Conservation (phyloP, 2,329 filamentous ascomycete species). For the Fusarium sacchari region DNA sequence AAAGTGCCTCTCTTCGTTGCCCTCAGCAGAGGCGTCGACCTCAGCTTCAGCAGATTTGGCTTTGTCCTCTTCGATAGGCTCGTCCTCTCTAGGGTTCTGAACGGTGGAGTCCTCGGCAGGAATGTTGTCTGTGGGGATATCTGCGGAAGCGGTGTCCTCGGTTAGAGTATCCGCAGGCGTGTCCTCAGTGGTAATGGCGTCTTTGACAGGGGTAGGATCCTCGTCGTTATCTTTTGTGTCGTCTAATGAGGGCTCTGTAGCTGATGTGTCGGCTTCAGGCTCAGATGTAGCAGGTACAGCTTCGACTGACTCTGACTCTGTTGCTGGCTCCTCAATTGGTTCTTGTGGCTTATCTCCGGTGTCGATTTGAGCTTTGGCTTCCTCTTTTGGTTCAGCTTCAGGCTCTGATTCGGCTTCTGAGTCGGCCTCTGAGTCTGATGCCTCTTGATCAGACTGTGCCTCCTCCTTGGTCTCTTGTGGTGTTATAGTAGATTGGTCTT, state of each 20-base stretch:
- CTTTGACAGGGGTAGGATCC: slow-evolving; percentile 14
- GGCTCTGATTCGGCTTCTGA: not conserved
- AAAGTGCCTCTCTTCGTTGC: slow-evolving; percentile 18
- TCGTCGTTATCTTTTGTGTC: slow-evolving; percentile 14
- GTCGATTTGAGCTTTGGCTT: slow-evolving; percentile 2
- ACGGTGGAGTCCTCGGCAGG: slow-evolving; percentile 6
- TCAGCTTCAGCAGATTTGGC: slow-evolving; percentile 12
- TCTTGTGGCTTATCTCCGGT: slow-evolving; percentile 6
- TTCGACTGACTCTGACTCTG: slow-evolving; percentile 4
- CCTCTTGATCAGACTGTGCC: not conserved
- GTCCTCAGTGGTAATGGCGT: slow-evolving; percentile 18
- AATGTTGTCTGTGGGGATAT: slow-evolving; percentile 13
- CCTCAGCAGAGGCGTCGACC: slow-evolving; percentile 7
- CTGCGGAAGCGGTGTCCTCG: slow-evolving; percentile 15
- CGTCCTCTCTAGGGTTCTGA: slow-evolving; percentile 12
- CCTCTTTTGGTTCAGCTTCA: not conserved
- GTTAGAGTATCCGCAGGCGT: slow-evolving; percentile 10
- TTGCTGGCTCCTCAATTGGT: not conserved
- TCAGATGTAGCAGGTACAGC: not conserved
- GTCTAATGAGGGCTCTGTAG: slow-evolving; percentile 9
- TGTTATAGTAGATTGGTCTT: slow-evolving; percentile 3
- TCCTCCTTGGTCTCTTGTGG: slow-evolving; percentile 13
- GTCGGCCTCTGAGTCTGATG: slow-evolving; percentile 1
- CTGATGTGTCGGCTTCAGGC: slow-evolving; percentile 3
- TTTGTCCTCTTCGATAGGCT: slow-evolving; percentile 13